Evolutionary conservation across 257 asterid genomes (phyloP).

Genomic region (Knoxia roxburghii): DNA sequence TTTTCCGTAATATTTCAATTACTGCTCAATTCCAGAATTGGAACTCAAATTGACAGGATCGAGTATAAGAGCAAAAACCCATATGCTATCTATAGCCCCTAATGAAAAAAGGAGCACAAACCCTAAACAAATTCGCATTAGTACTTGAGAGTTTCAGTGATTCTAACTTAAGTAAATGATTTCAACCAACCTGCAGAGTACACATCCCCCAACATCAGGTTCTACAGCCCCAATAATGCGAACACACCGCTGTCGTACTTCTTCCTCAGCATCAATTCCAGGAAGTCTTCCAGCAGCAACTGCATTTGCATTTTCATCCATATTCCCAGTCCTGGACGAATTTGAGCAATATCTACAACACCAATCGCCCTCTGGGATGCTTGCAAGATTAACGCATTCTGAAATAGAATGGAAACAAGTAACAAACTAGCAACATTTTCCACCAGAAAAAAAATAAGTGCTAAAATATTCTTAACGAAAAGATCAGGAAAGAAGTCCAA

Average conservation of each 20-base stretch:
- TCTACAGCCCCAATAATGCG: conserved; percentile 57
- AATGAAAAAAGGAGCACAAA: background rate
- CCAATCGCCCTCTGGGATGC: conserved; percentile 68
- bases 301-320: conserved; percentile 60
- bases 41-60: background rate
- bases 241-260: conserved; percentile 65
- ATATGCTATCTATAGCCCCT: background rate
- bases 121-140: background rate
- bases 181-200: conserved; percentile 75
- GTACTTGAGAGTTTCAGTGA: background rate
- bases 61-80: background rate
- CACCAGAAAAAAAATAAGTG: background rate
- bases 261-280: conserved; percentile 70
- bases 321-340: conserved; percentile 52
- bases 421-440: conserved; percentile 3
- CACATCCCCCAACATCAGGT: conserved; percentile 66
- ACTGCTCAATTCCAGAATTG: background rate
- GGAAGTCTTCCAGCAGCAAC: conserved; percentile 88
- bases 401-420: conserved; percentile 18
- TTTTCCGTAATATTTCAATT: background rate
- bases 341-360: conserved; percentile 60
- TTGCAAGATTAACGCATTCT: conserved; percentile 58
- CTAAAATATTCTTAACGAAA: background rate
- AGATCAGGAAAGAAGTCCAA: background rate
- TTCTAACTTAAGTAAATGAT: conserved; percentile 4